phyloP scores from a whole-genome alignment of 345 rosid species.

The Gossypium arboreum region DNA sequence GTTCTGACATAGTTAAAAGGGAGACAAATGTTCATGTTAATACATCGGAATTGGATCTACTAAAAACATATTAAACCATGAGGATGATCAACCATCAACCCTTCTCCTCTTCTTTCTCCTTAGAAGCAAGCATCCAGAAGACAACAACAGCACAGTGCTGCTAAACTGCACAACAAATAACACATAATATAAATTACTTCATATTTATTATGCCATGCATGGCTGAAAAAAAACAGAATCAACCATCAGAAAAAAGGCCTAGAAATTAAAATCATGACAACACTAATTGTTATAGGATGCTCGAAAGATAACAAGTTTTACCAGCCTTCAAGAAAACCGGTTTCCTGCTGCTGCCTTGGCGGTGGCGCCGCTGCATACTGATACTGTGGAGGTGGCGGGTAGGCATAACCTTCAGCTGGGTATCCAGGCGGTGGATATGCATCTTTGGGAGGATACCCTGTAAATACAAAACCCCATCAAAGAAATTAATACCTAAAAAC shows the following conservation, averaged over 20 bases:
- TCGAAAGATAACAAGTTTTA: slow-evolving; percentile 10
- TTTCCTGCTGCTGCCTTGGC: slow-evolving; percentile 27
- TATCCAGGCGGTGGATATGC: slow-evolving; percentile 56
- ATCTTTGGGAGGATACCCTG: slow-evolving; percentile 49
- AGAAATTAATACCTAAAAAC: neutral
- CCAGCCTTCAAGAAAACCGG: slow-evolving; percentile 53
- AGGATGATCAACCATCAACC: neutral
- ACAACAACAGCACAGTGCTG: slow-evolving; percentile 60
- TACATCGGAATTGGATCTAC: neutral
- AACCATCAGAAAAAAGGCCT: neutral
- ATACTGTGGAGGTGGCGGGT: slow-evolving; percentile 27
- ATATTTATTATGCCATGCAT: neutral
- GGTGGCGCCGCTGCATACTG: slow-evolving; percentile 4
- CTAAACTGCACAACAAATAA: slow-evolving; percentile 37
- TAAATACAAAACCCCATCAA: neutral
- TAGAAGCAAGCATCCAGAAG: slow-evolving; percentile 50
- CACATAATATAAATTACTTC: neutral
- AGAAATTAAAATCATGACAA: neutral
- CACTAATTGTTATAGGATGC: neutral
- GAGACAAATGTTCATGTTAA: too few relatives aligned
- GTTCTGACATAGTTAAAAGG: too few relatives aligned
- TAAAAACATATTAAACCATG: neutral
- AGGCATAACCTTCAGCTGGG: slow-evolving; percentile 41
- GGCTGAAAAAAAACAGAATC: neutral
- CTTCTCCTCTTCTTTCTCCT: neutral